Conservation (phyloP, 768 basidiomycete genomes). For the Termitomyces sp. region DNA sequence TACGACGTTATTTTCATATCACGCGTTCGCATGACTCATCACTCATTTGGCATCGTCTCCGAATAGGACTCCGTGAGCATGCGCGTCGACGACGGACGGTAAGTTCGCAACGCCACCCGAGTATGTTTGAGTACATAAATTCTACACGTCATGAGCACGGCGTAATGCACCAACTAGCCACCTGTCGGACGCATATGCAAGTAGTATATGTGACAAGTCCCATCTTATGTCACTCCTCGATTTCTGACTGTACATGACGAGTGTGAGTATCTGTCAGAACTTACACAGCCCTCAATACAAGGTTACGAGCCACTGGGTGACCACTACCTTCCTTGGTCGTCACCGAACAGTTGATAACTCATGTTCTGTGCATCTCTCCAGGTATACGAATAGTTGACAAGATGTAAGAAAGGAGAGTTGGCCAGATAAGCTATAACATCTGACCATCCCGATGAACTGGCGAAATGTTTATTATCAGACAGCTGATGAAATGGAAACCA, state of each 20-base stretch:
- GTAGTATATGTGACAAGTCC: not conserved
- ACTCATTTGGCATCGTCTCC: not conserved
- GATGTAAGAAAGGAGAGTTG: not conserved
- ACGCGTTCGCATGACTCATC: not conserved
- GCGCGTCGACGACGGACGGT: not conserved
- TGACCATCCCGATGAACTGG: not conserved
- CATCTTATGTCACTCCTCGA: not conserved
- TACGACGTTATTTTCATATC: not conserved
- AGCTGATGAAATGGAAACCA: not conserved
- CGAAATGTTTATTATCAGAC: not conserved
- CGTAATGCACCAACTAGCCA: not conserved
- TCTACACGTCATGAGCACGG: not conserved
- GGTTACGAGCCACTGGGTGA: not conserved
- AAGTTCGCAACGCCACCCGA: not conserved
- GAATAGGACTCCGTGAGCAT: not conserved
- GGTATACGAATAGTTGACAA: not conserved
- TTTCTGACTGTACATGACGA: not conserved
- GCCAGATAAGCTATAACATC: not conserved
- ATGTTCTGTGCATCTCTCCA: not conserved
- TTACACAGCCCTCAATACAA: not conserved
- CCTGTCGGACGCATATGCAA: not conserved
- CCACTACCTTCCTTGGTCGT: not conserved
- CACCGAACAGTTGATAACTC: not conserved
- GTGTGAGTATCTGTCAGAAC: not conserved
- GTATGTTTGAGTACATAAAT: not conserved